phyloP scores from a whole-genome alignment of 768 basidiomycete species.

The Albatrellus ellisii region DNA sequence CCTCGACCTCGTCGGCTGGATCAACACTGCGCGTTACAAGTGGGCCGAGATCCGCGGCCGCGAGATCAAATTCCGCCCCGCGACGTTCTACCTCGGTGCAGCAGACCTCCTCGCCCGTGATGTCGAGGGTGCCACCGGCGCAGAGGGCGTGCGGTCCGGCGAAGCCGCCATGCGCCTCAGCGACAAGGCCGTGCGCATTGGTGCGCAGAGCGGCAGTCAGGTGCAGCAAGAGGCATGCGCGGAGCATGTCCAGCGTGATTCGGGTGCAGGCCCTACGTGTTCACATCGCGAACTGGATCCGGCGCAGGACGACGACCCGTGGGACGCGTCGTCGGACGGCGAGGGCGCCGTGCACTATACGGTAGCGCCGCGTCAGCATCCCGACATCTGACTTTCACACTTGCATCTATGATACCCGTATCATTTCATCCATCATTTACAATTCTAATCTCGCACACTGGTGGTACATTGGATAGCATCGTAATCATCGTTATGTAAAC shows the following conservation, averaged over 20 bases:
- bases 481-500: too few species aligned
- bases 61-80: constrained; percentile 84
- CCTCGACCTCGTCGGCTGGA: constrained; percentile 89
- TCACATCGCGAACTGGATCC: neutral
- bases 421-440: too few species aligned
- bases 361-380: too few species aligned
- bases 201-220: neutral
- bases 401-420: too few species aligned
- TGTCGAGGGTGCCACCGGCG: constrained; percentile 40
- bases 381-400: too few species aligned
- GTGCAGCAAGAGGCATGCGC: neutral
- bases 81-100: constrained; percentile 81
- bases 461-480: too few species aligned
- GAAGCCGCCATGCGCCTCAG: neutral
- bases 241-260: neutral
- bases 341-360: neutral
- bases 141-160: neutral
- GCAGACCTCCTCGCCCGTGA: constrained; percentile 66
- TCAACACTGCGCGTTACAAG: constrained; percentile 78
- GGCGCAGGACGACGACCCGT: constrained; percentile 11
- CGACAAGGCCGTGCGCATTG: neutral
- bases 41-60: constrained; percentile 83
- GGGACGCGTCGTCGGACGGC: constrained; percentile 14
- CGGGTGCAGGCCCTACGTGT: neutral
- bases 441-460: too few species aligned